Conservation (phyloP, 2,329 filamentous ascomycete species). For the Colletotrichum graminicola region DNA sequence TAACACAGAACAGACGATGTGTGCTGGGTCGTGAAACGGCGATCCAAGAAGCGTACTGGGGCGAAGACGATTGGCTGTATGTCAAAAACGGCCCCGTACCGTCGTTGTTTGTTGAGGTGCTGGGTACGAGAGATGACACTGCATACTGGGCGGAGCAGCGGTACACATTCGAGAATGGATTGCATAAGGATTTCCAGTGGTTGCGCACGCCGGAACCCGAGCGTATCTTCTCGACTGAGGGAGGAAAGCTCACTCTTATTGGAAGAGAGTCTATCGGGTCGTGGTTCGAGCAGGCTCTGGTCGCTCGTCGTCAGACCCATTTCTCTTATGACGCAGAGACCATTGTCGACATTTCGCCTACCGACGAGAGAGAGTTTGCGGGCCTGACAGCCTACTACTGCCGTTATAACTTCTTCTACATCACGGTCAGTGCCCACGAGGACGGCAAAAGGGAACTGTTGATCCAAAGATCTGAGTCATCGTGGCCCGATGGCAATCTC, state of each 20-base stretch:
- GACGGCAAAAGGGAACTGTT: slow-evolving; percentile 70
- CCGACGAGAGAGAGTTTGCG: slow-evolving; percentile 71
- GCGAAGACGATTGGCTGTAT: slow-evolving; percentile 73
- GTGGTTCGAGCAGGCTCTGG: slow-evolving; percentile 70
- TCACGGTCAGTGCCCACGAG: slow-evolving; percentile 68
- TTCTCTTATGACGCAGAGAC: slow-evolving; percentile 74
- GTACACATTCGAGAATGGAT: slow-evolving; percentile 60
- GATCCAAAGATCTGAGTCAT: slow-evolving; percentile 67
- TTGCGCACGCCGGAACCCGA: slow-evolving; percentile 67
- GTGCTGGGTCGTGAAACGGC: slow-evolving; percentile 67
- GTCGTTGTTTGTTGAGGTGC: slow-evolving; percentile 65
- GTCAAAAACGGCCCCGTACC: slow-evolving; percentile 70
- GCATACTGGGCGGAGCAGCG: slow-evolving; percentile 62
- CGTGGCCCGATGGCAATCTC: slow-evolving; percentile 65
- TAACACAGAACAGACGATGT: slow-evolving; percentile 63
- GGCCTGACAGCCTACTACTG: slow-evolving; percentile 73
- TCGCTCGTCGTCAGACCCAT: slow-evolving; percentile 67
- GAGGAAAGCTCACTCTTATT: slow-evolving; percentile 58
- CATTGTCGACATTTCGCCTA: slow-evolving; percentile 63
- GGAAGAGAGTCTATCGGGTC: slow-evolving; percentile 67
- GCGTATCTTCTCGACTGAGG: slow-evolving; percentile 60
- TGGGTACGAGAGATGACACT: slow-evolving; percentile 59
- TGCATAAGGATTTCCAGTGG: slow-evolving; percentile 69
- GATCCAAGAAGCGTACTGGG: slow-evolving; percentile 72
- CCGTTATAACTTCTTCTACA: slow-evolving; percentile 75